Evolutionary conservation across 495 filamentous ascomycete species (phyloP).

Genomic region (Penicillium cinerascens): DNA sequence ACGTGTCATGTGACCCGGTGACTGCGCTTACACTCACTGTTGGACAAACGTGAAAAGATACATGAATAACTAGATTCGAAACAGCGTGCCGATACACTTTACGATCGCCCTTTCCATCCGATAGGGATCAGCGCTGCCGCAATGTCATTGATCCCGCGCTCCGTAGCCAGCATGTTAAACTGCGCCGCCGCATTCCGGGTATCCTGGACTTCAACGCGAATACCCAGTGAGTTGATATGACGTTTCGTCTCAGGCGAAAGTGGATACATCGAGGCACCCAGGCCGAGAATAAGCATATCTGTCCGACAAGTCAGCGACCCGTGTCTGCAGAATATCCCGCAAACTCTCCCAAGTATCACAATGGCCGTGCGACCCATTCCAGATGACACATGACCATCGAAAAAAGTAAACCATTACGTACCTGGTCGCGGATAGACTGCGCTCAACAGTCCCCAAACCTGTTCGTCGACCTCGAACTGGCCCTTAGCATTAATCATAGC

Average conservation of each 20-base stretch:
- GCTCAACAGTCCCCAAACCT: slow-evolving; percentile 70
- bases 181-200: slow-evolving; percentile 91
- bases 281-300: slow-evolving; percentile 88
- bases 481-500: slow-evolving; percentile 68
- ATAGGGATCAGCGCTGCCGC: slow-evolving; percentile 87
- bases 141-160: slow-evolving; percentile 72
- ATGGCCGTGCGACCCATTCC: slow-evolving; percentile 2
- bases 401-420: slow-evolving; percentile 41
- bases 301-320: slow-evolving; percentile 19
- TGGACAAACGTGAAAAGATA: background rate
- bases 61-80: background rate
- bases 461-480: slow-evolving; percentile 71
- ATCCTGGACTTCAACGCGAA: slow-evolving; percentile 85
- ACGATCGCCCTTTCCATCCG: slow-evolving; percentile 63
- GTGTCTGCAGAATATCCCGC: background rate
- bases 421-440: slow-evolving; percentile 89
- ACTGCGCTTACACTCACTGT: background rate
- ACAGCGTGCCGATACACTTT: background rate
- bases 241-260: slow-evolving; percentile 70
- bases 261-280: slow-evolving; percentile 70
- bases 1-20: background rate
- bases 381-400: slow-evolving; percentile 4
- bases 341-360: background rate
- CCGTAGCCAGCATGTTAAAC: slow-evolving; percentile 82
- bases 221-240: slow-evolving; percentile 71